A percentile compares a stretch with the other conserved stretches of the same genome.
Evolutionary conservation across 441 rosid species (phyloP).

Genomic region (Brassica hybrid): DNA sequence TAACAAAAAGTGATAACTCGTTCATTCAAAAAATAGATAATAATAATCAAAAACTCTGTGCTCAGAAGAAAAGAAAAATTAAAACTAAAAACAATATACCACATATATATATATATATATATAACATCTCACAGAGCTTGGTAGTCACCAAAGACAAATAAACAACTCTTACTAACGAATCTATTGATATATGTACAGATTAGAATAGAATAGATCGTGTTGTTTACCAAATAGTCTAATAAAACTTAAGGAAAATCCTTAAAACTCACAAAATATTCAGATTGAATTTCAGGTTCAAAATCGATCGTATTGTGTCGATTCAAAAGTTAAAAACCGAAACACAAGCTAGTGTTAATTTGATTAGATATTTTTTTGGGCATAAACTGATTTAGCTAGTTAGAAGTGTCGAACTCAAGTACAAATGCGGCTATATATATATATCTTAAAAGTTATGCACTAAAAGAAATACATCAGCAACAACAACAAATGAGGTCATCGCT

Average conservation of each 20-base stretch:
- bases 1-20: background rate
- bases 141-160: background rate
- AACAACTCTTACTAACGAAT: background rate
- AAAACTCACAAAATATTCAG: background rate
- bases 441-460: background rate
- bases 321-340: background rate
- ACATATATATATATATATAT: no score
- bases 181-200: background rate
- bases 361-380: background rate
- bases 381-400: background rate
- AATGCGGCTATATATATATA: background rate
- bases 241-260: background rate
- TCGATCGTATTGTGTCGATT: background rate
- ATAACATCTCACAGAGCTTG: background rate
- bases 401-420: constrained; percentile 5
- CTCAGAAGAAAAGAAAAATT: background rate
- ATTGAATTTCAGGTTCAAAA: background rate
- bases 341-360: background rate
- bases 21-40: background rate
- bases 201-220: background rate
- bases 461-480: constrained; percentile 5
- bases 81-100: background rate
- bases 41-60: background rate
- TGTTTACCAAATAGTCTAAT: background rate
- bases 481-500: constrained; percentile 17